Base-by-base conservation (phyloP, 495 filamentous ascomycete species). In the Penicillium mononematosum region DNA sequence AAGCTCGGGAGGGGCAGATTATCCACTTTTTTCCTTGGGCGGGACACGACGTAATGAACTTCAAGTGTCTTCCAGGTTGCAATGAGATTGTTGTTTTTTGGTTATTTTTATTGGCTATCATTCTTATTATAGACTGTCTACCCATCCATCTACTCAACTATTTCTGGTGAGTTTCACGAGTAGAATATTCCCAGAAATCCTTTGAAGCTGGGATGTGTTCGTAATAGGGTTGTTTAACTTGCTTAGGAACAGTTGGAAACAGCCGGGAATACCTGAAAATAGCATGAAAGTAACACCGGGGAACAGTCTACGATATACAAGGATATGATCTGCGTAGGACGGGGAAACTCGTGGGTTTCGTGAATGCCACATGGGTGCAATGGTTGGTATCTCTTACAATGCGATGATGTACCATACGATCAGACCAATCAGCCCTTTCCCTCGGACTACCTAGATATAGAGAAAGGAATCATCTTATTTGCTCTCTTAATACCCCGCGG, bases 21-120 rank as follows among this genome's bases (percentile, higher is more conserved):
- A 48, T 31, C 45, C 45, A 48, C 45, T 48, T 32, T 48, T 48
- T 47, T 31, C 19, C 29, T 29, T 31, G 6, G 45, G 45, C 45
- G 45, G 45, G 19, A 34, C 16, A 39, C 16, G 25, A 47, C 27
- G 27, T 32, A 48, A 19, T 48, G 31, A 34, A 34, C 11, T 14
- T 10, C 31, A 32, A 32, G 31, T 32, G 31, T 34, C 31, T 34
- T n/a, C n/a, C n/a, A n/a, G n/a, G n/a, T n/a, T 14, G 31, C 24
- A 12, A 34, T 14, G 11, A 34, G 9, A 14, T 12, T 12, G 31
- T 11, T 14, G 2, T 34, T 4, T 14, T 34, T 34, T 1, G 11
- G 4, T 34, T 34, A 12, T 4, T 34, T 34, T 34, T 12, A 14
- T 5, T 29, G 27, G 6, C 27, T 34, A 34, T 4, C 31, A 14